These are phyloP conservation scores for Parascedosporium putredinis DNA, from an alignment of 2,329 filamentous ascomycete genomes.

Conservation along the genomic window DNA sequence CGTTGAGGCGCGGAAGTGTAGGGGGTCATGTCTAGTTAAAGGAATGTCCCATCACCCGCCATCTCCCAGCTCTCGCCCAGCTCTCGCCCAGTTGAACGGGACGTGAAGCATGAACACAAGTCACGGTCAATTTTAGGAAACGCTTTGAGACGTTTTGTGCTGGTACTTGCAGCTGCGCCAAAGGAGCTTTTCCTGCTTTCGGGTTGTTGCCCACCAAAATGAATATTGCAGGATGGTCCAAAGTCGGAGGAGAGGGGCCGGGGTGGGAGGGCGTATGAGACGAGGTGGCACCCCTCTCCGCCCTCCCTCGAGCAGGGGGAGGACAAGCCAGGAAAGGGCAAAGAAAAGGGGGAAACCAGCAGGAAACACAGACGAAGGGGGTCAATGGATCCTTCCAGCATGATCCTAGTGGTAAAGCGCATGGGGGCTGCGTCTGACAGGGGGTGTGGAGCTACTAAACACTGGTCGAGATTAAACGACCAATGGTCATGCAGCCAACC, in stretches of 20 bases:
- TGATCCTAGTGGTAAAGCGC: constrained; percentile 27
- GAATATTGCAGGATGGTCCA: constrained; percentile 7
- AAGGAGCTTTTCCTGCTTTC: constrained; percentile 9
- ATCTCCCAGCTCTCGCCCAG: background rate
- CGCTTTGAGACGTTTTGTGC: constrained; percentile 6
- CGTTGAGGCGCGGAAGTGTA: background rate
- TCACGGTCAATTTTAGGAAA: constrained; percentile 4
- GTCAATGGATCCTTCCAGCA: background rate
- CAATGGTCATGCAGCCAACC: constrained; percentile 37
- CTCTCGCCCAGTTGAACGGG: background rate
- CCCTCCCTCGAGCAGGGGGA: constrained; percentile 12
- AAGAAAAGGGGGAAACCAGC: constrained; percentile 20
- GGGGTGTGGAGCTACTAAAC: constrained; percentile 31
- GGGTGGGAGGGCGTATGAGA: background rate
- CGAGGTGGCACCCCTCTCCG: background rate
- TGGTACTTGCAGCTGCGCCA: constrained; percentile 7
- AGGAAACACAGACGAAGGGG: constrained; percentile 15
- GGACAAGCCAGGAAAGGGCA: constrained; percentile 13
- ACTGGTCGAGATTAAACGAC: constrained; percentile 31
- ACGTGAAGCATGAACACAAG: constrained; percentile 4
- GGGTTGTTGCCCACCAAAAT: background rate
- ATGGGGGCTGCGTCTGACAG: constrained; percentile 40
- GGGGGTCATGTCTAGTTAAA: constrained; percentile 1
- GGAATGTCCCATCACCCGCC: background rate
- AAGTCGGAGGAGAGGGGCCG: constrained; percentile 2